phyloP scores from a whole-genome alignment of 352 stramenopile genomes.

The Blastocystis sp. region DNA sequence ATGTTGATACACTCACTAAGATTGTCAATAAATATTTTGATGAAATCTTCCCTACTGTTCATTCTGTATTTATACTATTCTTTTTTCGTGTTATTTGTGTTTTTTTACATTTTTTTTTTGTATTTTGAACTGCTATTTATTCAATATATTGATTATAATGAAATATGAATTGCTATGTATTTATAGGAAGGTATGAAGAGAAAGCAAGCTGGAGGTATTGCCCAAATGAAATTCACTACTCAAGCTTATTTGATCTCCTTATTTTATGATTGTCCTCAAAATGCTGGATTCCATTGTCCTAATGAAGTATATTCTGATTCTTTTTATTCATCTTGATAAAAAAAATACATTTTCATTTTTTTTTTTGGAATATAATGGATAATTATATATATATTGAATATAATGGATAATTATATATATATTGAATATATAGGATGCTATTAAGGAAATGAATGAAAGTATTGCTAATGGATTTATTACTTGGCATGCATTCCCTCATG shows the following conservation, averaged over 20 bases:
- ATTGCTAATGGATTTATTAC: conserved; percentile 34
- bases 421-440: conserved; percentile 4
- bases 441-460: conserved; percentile 14
- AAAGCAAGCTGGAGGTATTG: conserved; percentile 6
- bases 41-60: conserved; percentile 30
- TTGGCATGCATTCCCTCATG: conserved; percentile 33
- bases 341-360: too few relatives aligned
- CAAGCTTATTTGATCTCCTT: conserved; percentile 23
- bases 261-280: conserved; percentile 24
- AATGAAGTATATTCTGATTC: background rate
- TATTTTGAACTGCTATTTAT: too few relatives aligned
- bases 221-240: conserved; percentile 33
- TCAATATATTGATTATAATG: background rate
- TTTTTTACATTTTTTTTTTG: too few relatives aligned
- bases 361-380: too few relatives aligned
- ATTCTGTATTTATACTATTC: conserved; percentile 7
- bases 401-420: too few relatives aligned
- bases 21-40: conserved; percentile 37
- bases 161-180: background rate
- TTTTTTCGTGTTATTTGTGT: too few relatives aligned
- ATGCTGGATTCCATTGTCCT: conserved; percentile 24
- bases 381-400: too few relatives aligned
- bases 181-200: conserved; percentile 16
- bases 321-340: too few relatives aligned
- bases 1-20: conserved; percentile 29